Conservation (phyloP, 805 yeast genomes). For the Lachancea dasiensis region DNA sequence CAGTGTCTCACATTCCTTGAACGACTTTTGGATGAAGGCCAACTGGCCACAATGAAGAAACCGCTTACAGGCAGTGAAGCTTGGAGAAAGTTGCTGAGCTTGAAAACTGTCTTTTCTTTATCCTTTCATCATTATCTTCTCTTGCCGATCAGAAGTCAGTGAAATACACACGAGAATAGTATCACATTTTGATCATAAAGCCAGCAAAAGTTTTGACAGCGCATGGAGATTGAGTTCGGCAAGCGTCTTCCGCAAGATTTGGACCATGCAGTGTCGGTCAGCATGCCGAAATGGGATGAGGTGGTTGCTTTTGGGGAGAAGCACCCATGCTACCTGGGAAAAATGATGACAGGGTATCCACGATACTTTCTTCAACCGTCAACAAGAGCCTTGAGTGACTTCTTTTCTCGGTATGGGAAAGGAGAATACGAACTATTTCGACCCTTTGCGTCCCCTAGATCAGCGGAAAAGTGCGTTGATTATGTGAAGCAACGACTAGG, state of each 20-base stretch:
- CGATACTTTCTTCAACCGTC: slow-evolving; percentile 65
- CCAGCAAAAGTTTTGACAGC: background rate
- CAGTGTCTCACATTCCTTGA: no score
- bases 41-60: no score
- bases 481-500: slow-evolving; percentile 43
- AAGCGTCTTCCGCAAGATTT: slow-evolving; percentile 15
- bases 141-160: no score
- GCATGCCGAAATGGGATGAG: slow-evolving; percentile 88
- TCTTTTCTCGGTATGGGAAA: slow-evolving; percentile 48
- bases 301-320: slow-evolving; percentile 89
- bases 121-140: no score
- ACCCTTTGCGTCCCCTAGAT: slow-evolving; percentile 61
- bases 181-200: background rate
- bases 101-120: no score
- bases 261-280: slow-evolving; percentile 81
- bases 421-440: slow-evolving; percentile 62
- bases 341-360: slow-evolving; percentile 86
- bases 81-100: no score
- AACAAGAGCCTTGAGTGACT: slow-evolving; percentile 48
- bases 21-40: no score
- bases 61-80: no score
- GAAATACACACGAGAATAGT: no score
- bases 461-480: slow-evolving; percentile 71
- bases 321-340: slow-evolving; percentile 65
- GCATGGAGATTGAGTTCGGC: slow-evolving; percentile 17